These are phyloP conservation scores for Epicoccum sorghinum DNA, from an alignment of 2,329 filamentous ascomycete species.

Conservation along the genomic window DNA sequence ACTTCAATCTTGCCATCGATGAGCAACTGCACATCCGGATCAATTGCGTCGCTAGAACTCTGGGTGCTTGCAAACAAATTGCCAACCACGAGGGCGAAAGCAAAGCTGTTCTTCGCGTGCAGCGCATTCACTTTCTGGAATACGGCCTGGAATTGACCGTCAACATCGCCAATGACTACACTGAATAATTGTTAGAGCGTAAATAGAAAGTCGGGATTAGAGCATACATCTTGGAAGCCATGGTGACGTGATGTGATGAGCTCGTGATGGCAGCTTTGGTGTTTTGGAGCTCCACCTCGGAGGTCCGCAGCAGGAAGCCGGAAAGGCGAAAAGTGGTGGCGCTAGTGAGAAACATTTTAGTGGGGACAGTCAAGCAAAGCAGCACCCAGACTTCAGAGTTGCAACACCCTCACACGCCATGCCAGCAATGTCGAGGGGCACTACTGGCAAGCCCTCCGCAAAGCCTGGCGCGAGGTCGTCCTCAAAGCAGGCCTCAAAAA, in stretches of 20 bases:
- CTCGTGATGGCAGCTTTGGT: slow-evolving; percentile 1
- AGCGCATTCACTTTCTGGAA: slow-evolving; percentile 81
- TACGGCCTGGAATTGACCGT: slow-evolving; percentile 75
- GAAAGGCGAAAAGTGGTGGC: slow-evolving; percentile 13
- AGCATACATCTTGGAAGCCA: slow-evolving; percentile 63
- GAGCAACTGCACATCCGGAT: slow-evolving; percentile 66
- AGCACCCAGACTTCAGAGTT: slow-evolving; percentile 12
- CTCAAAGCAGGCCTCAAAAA: slow-evolving; percentile 17
- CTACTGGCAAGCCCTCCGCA: slow-evolving; percentile 18
- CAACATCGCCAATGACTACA: slow-evolving; percentile 81
- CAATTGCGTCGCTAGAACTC: slow-evolving; percentile 57
- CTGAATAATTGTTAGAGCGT: slow-evolving; percentile 50
- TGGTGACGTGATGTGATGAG: slow-evolving; percentile 30
- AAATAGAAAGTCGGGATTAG: no score
- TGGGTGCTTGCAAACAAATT: slow-evolving; percentile 73
- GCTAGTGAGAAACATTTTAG: slow-evolving; percentile 37
- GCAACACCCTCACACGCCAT: slow-evolving; percentile 37
- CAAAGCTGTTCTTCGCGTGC: slow-evolving; percentile 86
- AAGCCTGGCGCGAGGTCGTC: slow-evolving; percentile 23
- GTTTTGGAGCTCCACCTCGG: slow-evolving; percentile 8
- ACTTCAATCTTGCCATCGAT: slow-evolving; percentile 74
- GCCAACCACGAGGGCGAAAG: slow-evolving; percentile 82
- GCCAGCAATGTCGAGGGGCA: slow-evolving; percentile 52
- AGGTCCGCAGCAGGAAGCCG: slow-evolving; percentile 7
- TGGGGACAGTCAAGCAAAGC: slow-evolving; percentile 25